Evolutionary conservation across 2,329 filamentous ascomycete species (phyloP).

Genomic region (Neurospora sp.): DNA sequence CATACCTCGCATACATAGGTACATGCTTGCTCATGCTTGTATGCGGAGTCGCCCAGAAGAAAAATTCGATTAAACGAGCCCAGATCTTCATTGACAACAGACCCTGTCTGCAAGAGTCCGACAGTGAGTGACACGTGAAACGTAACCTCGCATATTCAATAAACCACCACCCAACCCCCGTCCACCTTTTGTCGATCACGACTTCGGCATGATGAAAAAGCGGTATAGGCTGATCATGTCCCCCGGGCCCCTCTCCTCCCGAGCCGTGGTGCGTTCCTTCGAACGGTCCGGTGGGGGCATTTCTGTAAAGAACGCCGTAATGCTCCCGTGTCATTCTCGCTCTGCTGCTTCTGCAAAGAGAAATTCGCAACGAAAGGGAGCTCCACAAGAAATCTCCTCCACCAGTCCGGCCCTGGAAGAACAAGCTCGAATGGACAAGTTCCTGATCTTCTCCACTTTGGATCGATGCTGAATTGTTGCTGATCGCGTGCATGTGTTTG

Average conservation of each 20-base stretch:
- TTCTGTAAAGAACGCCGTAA: background rate
- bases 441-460: background rate
- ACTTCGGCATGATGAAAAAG: background rate
- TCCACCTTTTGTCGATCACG: background rate
- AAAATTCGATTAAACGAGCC: background rate
- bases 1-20: background rate
- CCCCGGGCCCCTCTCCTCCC: background rate
- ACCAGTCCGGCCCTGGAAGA: background rate
- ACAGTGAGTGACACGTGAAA: background rate
- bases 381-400: background rate
- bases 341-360: background rate
- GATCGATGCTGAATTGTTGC: background rate
- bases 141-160: background rate
- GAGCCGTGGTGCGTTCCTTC: background rate
- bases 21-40: background rate
- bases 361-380: background rate
- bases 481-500: background rate
- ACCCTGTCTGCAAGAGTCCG: background rate
- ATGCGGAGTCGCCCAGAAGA: no score
- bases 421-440: background rate
- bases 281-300: background rate
- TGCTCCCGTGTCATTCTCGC: background rate
- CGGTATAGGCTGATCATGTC: background rate
- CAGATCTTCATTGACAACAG: background rate
- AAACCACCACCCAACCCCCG: background rate